Base-by-base conservation (phyloP, 306 rosid species). In the Rubus idaeus region DNA sequence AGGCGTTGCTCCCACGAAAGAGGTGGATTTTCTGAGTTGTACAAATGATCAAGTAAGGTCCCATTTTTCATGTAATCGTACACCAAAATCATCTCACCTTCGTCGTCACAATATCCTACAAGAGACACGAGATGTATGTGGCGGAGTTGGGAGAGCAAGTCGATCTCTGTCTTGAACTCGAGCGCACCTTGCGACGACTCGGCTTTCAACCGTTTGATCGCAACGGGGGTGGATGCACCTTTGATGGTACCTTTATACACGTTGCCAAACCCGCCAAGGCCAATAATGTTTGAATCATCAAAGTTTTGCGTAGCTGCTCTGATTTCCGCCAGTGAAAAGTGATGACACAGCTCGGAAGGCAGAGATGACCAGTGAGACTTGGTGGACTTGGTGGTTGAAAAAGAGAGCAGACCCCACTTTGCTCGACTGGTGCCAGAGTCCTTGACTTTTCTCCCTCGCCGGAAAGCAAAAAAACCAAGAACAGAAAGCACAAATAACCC, bases 301-400 rank as follows among this genome's bases (percentile, higher is more conserved):
- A 83, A 86, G 17, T 78, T 41, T 37, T 86, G 63, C 8, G 89
- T 83, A 37, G 83, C 85, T 3, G 81, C 76, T 78, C 14, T 75
- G 58, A 86, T 30, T 2, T 30, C 35, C 35, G 35, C 35, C 35
- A 30, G 35, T 30, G 35, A 30, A 30, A 30, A 30, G 35, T 30
- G 35, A 30, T 30, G 35, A 30, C 35, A 30, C 35, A 30, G 2
- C 35, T 30, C 35, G 35, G 35, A 30, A 1, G 35, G 35, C 35
- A 30, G 35, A 30, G 35, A 30, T 30, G 35, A 30, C 2, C 35
- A 77, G 49, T 80, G 82, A 84, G 1, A 76, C 75, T 65, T 42
- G n/a, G 14, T 74, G 17, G 62, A 61, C 61, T 68, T 77, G 44
- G 37, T 75, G 73, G 40, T 72, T 47, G 39, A 26, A 2, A 11